Evolutionary conservation across 2,329 filamentous ascomycete genomes (phyloP), one percentile per base, ranked within the genome.

Genomic region (Alternaria triticimaculans): DNA sequence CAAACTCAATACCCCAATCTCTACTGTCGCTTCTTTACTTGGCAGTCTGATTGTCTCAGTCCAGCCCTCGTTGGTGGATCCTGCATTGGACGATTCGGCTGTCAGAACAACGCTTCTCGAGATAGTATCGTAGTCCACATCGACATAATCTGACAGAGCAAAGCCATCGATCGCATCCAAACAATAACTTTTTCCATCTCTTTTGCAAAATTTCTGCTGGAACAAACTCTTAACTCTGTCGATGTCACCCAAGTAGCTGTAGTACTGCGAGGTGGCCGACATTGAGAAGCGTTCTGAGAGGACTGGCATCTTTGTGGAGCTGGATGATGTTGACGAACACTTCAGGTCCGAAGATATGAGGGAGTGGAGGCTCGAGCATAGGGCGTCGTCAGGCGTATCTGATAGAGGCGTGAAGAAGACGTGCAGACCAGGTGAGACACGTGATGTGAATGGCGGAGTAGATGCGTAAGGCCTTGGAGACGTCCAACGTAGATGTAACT

Each of bases 401-500:
- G 81, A 48, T 6, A 79, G 78, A 0, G 91, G 91, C 0, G 90
- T 92, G 76, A 90, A 94, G 72, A 92, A 92, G 25, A 94, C 83
- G 82, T 97, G 94, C 21, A 98, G 82, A 3, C 95, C 95, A 0
- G 94, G 90, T 2, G 93, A 89, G 14, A 94, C 80, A 62, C 92
- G 87, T 55, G 93, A 93, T 46, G 87, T 83, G 72, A 96, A 90
- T 2, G 94, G 94, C 43, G 89, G 85, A 48, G 90, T 82, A 1
- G 87, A 83, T 43, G 87, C 82, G 76, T 90, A 90, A 2, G 84
- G 73, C 7, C 75, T 72, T 3, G 88, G 82, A 14, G 89, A 87
- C n/a, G 87, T 86, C 92, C 94, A 97, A 76, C 91, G 88, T 62
- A 97, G 82, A 78, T 95, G 91, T 45, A 97, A 82, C 78, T 93